Base-by-base conservation (phyloP, 2,329 filamentous ascomycete genomes). In the Claviceps fusiformis region DNA sequence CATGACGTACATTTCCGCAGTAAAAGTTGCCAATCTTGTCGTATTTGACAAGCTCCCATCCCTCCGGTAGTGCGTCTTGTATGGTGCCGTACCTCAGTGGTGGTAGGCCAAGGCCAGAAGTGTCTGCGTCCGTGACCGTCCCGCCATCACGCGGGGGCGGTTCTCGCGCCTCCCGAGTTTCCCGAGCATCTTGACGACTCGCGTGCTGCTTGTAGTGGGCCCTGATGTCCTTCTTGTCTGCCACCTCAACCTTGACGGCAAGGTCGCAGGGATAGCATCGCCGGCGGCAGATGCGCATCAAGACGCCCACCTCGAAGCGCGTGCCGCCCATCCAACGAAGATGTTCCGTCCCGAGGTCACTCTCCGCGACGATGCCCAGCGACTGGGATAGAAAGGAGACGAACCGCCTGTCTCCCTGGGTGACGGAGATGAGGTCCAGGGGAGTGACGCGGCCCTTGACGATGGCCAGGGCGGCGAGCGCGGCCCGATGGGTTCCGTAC, bases 371-470 rank as follows among this genome's bases (percentile, higher is more conserved):
- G 57, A 97, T 87, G 27, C 93, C 93, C 31, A 95, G 79, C 0
- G 88, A 80, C 68, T 97, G 93, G 10, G 89, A 95, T 47, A 97
- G 77, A 71, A 97, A 97, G 19, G 89, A 95, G 31, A 97, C 74
- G 5, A 78, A 85, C 54, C 88, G 83, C 27, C 74, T 76, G 57
- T 83, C 74, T 29, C 88, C 87, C 64, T 96, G 91, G 0, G 91
- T 95, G 58, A 98, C 77, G 49, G 89, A 95, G 56, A 90, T 80
- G 24, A 98, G 74, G 66, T 98, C 93, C 54, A 98, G 69, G 0
- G 89, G 83, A 11, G 85, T 93, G n/a, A 84, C 79, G 15, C 92
- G 72, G 11, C 90, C 92, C 68, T 98, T 98, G 64, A 96, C 81
- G 50, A 96, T 83, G 29, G 83, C 85, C 58, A 97, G 73, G 0